These are phyloP conservation scores for Pythium monospermum DNA, from an alignment of 352 stramenopile genomes.

Conservation along the genomic window DNA sequence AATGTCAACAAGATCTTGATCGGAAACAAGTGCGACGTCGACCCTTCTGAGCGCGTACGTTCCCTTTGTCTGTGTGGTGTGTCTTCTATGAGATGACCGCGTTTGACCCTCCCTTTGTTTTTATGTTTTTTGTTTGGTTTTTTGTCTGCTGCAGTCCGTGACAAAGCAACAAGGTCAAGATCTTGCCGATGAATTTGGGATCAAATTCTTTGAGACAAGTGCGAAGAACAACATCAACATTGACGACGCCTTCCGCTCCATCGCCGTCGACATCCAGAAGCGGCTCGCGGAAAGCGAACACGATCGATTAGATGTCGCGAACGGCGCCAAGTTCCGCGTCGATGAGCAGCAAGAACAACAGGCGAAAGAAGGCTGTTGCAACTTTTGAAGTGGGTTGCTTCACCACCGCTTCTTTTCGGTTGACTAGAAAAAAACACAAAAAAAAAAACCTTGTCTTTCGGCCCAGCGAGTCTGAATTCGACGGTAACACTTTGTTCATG, in stretches of 20 bases:
- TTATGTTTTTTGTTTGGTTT: slow-evolving; percentile 5
- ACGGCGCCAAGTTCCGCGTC: slow-evolving; percentile 80
- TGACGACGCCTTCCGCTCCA: slow-evolving; percentile 83
- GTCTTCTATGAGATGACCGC: no score
- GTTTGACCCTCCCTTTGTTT: slow-evolving; percentile 2
- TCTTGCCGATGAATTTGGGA: slow-evolving; percentile 91
- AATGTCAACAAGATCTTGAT: slow-evolving; percentile 99
- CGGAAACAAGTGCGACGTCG: slow-evolving; percentile 99
- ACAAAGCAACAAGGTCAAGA: slow-evolving; percentile 91
- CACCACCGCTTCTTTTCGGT: no score
- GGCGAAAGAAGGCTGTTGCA: slow-evolving; percentile 77
- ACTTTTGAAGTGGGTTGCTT: no score
- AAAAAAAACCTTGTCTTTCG: no score
- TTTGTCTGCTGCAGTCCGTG: slow-evolving; percentile 62
- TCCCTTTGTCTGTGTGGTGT: background rate
- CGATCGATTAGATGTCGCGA: slow-evolving; percentile 87
- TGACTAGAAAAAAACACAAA: no score
- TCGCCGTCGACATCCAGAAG: slow-evolving; percentile 88
- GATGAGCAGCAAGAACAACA: slow-evolving; percentile 79
- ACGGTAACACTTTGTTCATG: no score
- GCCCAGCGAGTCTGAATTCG: no score
- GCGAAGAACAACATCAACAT: slow-evolving; percentile 94
- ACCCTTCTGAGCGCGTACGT: slow-evolving; percentile 92
- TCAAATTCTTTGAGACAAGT: slow-evolving; percentile 94
- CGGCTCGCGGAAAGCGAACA: slow-evolving; percentile 80